A percentile compares a stretch with the other conserved stretches of the same genome.
Conservation (phyloP, 1,284 basidiomycete species). For the Grifola frondosa region DNA sequence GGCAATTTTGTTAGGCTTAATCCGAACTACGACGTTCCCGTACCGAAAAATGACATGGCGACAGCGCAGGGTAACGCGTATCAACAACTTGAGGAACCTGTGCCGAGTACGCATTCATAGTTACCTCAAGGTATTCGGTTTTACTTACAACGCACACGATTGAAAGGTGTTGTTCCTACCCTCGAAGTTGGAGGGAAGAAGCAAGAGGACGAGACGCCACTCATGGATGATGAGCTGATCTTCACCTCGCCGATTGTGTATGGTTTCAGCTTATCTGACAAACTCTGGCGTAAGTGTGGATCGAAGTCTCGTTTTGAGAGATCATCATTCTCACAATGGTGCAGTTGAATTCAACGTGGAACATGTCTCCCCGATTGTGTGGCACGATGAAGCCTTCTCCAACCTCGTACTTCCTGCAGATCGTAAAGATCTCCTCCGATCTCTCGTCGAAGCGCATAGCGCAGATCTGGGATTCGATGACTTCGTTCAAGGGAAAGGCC, state of each 20-base stretch:
- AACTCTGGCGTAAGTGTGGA: slow-evolving; percentile 56
- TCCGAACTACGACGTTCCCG: slow-evolving; percentile 45
- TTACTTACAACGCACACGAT: slow-evolving; percentile 11
- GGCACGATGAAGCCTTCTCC: slow-evolving; percentile 57
- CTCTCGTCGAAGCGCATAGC: slow-evolving; percentile 58
- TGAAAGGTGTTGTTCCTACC: slow-evolving; percentile 19
- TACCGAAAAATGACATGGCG: slow-evolving; percentile 11
- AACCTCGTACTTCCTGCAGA: slow-evolving; percentile 54
- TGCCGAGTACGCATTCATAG: neutral
- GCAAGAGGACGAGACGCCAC: slow-evolving; percentile 23
- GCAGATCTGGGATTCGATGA: slow-evolving; percentile 54
- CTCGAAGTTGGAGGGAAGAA: slow-evolving; percentile 13
- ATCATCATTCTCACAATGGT: neutral
- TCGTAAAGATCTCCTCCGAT: slow-evolving; percentile 53
- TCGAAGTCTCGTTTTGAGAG: neutral
- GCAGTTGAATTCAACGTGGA: slow-evolving; percentile 57
- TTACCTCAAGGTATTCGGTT: neutral
- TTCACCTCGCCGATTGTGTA: slow-evolving; percentile 54
- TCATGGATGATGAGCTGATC: slow-evolving; percentile 52
- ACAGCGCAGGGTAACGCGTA: neutral
- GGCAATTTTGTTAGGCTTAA: slow-evolving; percentile 49
- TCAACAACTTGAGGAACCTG: slow-evolving; percentile 6
- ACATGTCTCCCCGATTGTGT: slow-evolving; percentile 47
- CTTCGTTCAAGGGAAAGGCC: slow-evolving; percentile 62
- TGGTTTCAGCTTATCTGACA: slow-evolving; percentile 58